Conservation (phyloP, 768 basidiomycete species). For the Russula sp. region DNA sequence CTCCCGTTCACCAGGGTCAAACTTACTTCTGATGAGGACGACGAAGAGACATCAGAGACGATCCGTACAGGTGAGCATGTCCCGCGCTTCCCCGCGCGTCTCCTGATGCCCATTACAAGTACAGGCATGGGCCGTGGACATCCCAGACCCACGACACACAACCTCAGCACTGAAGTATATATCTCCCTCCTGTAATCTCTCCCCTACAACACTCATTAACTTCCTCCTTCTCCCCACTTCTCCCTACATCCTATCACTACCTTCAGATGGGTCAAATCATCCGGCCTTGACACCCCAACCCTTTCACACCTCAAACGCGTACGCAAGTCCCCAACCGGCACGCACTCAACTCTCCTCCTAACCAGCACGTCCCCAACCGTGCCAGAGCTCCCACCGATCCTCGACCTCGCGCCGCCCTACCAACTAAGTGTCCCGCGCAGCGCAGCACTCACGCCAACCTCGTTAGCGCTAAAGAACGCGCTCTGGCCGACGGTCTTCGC, state of each 20-base stretch:
- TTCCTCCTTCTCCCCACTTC: neutral
- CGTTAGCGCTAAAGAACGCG: conserved; percentile 61
- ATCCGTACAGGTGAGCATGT: conserved; percentile 52
- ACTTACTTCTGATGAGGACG: conserved; percentile 52
- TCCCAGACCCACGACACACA: conserved; percentile 58
- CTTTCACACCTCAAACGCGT: conserved; percentile 77
- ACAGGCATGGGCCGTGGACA: conserved; percentile 74
- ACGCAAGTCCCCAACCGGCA: conserved; percentile 46
- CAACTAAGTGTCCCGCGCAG: conserved; percentile 58
- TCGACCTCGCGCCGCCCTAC: conserved; percentile 46
- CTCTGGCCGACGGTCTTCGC: conserved; percentile 87
- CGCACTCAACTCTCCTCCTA: conserved; percentile 55
- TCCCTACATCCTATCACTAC: neutral
- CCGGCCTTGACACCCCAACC: conserved; percentile 55
- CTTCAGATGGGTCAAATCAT: conserved; percentile 65
- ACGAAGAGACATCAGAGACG: conserved; percentile 57
- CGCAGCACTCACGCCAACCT: conserved; percentile 63
- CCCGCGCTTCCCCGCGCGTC: conserved; percentile 5
- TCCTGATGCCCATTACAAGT: conserved; percentile 41
- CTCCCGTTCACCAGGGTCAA: conserved; percentile 68
- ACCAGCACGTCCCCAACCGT: conserved; percentile 38
- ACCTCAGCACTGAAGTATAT: conserved; percentile 61
- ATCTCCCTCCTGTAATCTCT: no score
- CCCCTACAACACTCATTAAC: neutral
- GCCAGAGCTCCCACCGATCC: conserved; percentile 49